These are phyloP conservation scores for Lasiosphaeria miniovina DNA, from an alignment of 495 filamentous ascomycete species.

Conservation along the genomic window DNA sequence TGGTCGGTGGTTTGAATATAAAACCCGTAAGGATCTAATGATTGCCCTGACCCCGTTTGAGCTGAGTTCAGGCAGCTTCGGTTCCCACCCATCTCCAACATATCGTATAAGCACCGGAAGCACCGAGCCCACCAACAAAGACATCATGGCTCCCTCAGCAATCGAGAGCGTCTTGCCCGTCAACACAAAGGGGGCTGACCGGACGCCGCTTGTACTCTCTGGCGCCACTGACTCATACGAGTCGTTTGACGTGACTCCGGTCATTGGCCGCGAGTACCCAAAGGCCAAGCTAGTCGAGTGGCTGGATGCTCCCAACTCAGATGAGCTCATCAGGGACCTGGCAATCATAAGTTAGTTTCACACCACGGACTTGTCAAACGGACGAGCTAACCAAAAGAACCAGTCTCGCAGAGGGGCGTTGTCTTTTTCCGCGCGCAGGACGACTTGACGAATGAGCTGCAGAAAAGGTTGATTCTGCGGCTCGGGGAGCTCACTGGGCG, in stretches of 20 bases:
- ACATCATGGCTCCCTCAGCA: constrained; percentile 34
- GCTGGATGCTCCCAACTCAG: constrained; percentile 61
- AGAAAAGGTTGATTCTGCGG: constrained; percentile 60
- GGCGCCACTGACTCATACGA: constrained; percentile 57
- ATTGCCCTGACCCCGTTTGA: no score
- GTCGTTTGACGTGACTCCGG: constrained; percentile 63
- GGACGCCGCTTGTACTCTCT: constrained; percentile 46
- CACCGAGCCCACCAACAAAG: neutral
- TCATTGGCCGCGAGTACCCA: constrained; percentile 66
- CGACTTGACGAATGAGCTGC: constrained; percentile 27
- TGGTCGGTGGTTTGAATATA: no score
- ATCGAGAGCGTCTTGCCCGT: constrained; percentile 20
- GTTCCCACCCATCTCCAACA: neutral
- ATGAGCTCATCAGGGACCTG: constrained; percentile 63
- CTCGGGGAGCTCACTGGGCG: constrained; percentile 64
- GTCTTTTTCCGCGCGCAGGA: constrained; percentile 78
- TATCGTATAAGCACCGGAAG: neutral
- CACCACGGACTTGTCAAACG: neutral
- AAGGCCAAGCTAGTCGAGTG: constrained; percentile 59
- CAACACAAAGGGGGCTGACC: constrained; percentile 14
- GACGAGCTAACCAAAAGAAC: neutral
- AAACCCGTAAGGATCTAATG: no score
- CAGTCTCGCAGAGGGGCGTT: constrained; percentile 75
- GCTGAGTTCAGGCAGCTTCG: no score
- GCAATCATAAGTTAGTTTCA: constrained; percentile 60